These are phyloP conservation scores for Cladosporium sp. DNA, from an alignment of 2,329 filamentous ascomycete species.

Conservation along the genomic window DNA sequence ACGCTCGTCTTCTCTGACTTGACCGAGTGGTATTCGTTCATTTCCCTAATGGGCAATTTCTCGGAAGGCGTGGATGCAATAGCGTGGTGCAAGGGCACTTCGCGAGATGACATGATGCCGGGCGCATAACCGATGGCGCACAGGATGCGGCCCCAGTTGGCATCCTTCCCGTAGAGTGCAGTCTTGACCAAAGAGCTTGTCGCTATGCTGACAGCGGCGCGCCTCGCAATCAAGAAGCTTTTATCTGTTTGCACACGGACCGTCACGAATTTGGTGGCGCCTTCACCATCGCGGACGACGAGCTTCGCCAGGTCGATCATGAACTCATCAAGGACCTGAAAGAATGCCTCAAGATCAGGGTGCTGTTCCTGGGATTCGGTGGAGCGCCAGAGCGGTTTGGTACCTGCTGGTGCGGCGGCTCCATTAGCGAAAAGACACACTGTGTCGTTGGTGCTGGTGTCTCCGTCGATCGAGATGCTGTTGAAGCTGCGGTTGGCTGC, in stretches of 20 bases:
- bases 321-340: constrained; percentile 66
- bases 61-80: not conserved
- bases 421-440: constrained; percentile 93
- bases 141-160: constrained; percentile 96
- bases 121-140: constrained; percentile 83
- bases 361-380: constrained; percentile 33
- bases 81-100: constrained; percentile 6
- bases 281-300: constrained; percentile 91
- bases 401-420: constrained; percentile 49
- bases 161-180: constrained; percentile 91
- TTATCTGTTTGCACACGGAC: constrained; percentile 58
- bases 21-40: constrained; percentile 42
- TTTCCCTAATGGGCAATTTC: not conserved
- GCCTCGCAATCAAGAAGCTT: constrained; percentile 50
- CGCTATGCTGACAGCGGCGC: constrained; percentile 81
- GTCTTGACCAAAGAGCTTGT: constrained; percentile 94
- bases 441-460: constrained; percentile 96
- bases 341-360: constrained; percentile 60
- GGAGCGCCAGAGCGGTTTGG: constrained; percentile 1
- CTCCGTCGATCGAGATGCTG: constrained; percentile 92
- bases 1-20: constrained; percentile 67
- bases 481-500: constrained; percentile 87
- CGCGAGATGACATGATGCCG: constrained; percentile 43
- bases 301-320: constrained; percentile 81
- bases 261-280: constrained; percentile 96